Evolutionary conservation across 768 basidiomycete genomes (phyloP).

Genomic region (Termitomyces titanicus): DNA sequence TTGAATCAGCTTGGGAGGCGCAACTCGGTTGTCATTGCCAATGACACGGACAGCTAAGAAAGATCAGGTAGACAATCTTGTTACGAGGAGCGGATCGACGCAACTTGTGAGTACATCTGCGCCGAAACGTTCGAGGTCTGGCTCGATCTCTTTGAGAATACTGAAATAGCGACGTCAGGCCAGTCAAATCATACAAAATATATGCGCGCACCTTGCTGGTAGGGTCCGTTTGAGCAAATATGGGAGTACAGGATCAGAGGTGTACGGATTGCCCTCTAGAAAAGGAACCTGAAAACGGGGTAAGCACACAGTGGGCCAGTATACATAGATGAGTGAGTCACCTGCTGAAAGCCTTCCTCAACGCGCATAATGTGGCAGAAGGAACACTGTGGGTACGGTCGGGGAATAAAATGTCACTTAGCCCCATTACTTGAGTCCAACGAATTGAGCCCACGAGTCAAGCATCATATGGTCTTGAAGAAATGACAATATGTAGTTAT

Average conservation of each 20-base stretch:
- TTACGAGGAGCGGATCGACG: slow-evolving; percentile 13
- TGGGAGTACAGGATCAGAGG: slow-evolving; percentile 59
- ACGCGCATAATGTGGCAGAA: slow-evolving; percentile 43
- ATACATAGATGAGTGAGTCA: slow-evolving; percentile 17
- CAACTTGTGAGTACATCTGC: slow-evolving; percentile 49
- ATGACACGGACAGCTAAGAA: slow-evolving; percentile 51
- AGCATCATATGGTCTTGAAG: too few species aligned
- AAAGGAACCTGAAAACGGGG: slow-evolving; percentile 40
- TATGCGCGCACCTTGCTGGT: slow-evolving; percentile 36
- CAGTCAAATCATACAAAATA: background rate
- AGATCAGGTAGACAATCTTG: background rate
- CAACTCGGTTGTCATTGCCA: slow-evolving; percentile 36
- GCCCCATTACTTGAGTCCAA: too few species aligned
- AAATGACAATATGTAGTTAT: too few species aligned
- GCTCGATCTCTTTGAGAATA: slow-evolving; percentile 44
- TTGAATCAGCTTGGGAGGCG: slow-evolving; percentile 55
- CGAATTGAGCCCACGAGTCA: too few species aligned
- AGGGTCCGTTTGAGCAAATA: slow-evolving; percentile 54
- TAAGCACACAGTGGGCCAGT: background rate
- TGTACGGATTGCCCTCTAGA: slow-evolving; percentile 56
- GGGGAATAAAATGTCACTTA: slow-evolving; percentile 2
- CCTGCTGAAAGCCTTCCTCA: slow-evolving; percentile 67
- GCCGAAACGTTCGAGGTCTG: slow-evolving; percentile 60
- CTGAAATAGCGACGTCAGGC: slow-evolving; percentile 23
- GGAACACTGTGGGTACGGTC: background rate